Conservation (phyloP, 176 grass and related monocot genomes). For the Hsuehochloa calcarea region DNA sequence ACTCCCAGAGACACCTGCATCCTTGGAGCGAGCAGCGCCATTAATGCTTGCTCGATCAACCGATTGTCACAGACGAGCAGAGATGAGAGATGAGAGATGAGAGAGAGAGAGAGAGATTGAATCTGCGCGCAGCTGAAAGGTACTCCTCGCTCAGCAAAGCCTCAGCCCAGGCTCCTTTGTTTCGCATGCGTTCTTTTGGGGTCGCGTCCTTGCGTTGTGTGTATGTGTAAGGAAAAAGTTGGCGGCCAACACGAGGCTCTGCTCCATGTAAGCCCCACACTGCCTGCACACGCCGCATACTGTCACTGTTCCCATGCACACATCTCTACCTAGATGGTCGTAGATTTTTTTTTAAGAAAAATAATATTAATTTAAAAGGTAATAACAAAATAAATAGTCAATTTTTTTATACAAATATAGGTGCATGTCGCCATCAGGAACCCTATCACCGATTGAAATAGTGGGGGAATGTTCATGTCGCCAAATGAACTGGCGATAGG, state of each 20-base stretch:
- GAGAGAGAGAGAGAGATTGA: background rate
- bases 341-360: background rate
- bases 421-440: too few relatives aligned
- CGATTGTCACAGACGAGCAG: background rate
- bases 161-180: background rate
- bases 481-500: background rate
- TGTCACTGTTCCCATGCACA: background rate
- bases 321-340: background rate
- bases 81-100: background rate
- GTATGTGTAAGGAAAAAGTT: constrained; percentile 3
- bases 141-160: background rate
- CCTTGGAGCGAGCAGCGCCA: background rate
- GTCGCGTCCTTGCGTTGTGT: background rate
- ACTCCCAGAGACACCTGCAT: background rate
- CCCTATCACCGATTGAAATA: too few relatives aligned
- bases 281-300: background rate
- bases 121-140: background rate
- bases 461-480: background rate
- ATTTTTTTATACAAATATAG: too few relatives aligned
- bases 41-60: background rate
- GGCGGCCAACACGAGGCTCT: constrained; percentile 16
- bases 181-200: background rate
- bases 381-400: too few relatives aligned
- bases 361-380: too few relatives aligned
- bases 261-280: background rate